phyloP scores from a whole-genome alignment of 2,329 filamentous ascomycete genomes.

The Aspergillus texensis region DNA sequence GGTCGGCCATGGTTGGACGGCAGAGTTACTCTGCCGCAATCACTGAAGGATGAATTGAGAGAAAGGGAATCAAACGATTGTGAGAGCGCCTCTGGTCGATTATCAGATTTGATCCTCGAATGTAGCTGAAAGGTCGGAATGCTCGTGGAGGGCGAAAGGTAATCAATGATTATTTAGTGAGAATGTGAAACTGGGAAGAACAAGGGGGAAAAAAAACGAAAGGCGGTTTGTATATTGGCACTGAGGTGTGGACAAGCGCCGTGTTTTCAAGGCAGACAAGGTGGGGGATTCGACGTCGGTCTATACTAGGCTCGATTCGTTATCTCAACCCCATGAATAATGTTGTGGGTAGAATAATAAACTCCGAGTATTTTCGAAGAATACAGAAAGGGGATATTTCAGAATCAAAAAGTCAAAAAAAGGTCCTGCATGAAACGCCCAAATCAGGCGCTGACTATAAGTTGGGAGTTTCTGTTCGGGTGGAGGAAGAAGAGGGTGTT shows the following conservation, averaged over 20 bases:
- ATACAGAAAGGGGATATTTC: neutral
- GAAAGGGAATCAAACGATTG: neutral
- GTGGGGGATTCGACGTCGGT: conserved; percentile 9
- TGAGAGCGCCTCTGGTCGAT: neutral
- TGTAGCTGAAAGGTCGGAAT: neutral
- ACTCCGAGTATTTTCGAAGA: neutral
- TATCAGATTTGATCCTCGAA: neutral
- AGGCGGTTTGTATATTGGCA: neutral
- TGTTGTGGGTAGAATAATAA: neutral
- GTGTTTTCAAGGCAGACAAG: conserved; percentile 15
- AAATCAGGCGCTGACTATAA: neutral
- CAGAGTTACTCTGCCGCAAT: neutral
- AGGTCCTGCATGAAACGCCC: neutral
- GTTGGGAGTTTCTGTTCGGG: neutral
- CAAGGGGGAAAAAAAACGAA: neutral
- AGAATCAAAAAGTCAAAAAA: neutral
- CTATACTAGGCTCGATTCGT: neutral
- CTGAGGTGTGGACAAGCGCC: conserved; percentile 16
- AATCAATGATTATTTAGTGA: neutral
- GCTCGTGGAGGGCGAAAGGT: neutral
- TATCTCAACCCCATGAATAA: neutral
- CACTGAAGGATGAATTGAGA: neutral
- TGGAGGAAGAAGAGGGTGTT: neutral
- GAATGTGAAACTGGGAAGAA: neutral
- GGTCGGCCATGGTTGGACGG: conserved; percentile 55